phyloP scores from a whole-genome alignment of 1,284 basidiomycete species.

The Ceratobasidium sp. region DNA sequence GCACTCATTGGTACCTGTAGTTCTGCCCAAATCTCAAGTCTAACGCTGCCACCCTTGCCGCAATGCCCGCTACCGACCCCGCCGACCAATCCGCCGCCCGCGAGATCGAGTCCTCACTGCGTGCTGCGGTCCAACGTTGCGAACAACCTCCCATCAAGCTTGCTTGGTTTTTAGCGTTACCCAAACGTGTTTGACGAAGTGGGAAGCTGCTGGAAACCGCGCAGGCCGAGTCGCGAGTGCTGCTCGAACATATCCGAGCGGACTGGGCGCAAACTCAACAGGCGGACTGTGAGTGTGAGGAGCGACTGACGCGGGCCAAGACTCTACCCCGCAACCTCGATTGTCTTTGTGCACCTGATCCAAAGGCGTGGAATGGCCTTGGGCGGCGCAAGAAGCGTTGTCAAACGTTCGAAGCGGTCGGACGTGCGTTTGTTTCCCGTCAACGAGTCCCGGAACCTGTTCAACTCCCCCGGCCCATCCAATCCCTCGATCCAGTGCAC shows the following conservation, averaged over 20 bases:
- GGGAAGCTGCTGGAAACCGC: neutral
- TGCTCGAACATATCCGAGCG: conserved; percentile 1
- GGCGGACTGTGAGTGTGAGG: neutral
- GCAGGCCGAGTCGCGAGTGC: neutral
- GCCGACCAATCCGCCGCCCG: conserved; percentile 1
- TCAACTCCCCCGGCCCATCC: too few relatives aligned
- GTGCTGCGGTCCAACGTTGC: neutral
- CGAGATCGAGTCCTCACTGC: neutral
- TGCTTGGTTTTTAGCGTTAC: neutral
- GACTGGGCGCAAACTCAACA: neutral
- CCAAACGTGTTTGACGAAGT: conserved; percentile 1
- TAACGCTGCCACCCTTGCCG: too few relatives aligned
- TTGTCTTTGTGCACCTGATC: neutral
- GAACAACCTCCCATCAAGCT: conserved; percentile 8
- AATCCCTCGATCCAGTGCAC: neutral
- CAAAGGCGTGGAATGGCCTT: neutral
- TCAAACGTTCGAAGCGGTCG: neutral
- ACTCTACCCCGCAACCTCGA: conserved; percentile 1
- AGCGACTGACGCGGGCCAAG: neutral
- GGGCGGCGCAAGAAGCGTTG: conserved; percentile 2
- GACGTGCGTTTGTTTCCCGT: neutral
- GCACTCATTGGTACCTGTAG: neutral
- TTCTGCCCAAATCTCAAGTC: neutral
- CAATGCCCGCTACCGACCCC: neutral
- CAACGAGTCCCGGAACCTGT: neutral